Evolutionary conservation across 1,284 basidiomycete species (phyloP).

Genomic region (Xerocomus minutiporus): DNA sequence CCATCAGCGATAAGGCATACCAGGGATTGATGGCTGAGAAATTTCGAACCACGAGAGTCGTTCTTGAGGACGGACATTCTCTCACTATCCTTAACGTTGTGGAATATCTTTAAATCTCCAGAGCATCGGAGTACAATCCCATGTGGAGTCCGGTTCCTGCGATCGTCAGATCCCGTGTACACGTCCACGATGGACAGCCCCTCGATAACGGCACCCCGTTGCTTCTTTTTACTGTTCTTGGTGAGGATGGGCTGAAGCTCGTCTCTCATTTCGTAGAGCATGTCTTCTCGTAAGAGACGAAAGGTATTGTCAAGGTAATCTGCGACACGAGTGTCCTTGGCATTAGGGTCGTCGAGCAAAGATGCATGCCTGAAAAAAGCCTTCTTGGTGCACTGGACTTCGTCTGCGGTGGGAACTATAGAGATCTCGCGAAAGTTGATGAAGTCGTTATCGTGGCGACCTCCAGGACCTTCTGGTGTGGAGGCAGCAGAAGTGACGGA

Average conservation of each 20-base stretch:
- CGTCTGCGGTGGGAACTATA: conserved; percentile 57
- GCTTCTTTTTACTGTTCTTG: conserved; percentile 45
- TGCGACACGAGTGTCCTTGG: conserved; percentile 35
- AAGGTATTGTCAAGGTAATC: conserved; percentile 62
- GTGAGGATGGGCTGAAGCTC: conserved; percentile 45
- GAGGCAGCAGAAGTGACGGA: conserved; percentile 18
- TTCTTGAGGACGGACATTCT: conserved; percentile 38
- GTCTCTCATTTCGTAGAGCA: conserved; percentile 60
- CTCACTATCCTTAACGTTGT: conserved; percentile 30
- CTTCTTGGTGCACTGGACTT: conserved; percentile 41
- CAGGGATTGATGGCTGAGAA: conserved; percentile 49
- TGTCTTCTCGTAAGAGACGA: conserved; percentile 60
- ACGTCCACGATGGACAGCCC: conserved; percentile 38
- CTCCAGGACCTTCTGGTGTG: conserved; percentile 42
- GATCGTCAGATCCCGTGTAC: conserved; percentile 34
- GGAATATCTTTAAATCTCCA: conserved; percentile 42
- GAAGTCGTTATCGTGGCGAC: conserved; percentile 65
- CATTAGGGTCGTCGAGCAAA: conserved; percentile 41
- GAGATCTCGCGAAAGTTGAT: conserved; percentile 52
- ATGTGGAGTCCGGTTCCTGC: conserved; percentile 41
- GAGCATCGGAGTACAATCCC: conserved; percentile 43
- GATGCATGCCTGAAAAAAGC: conserved; percentile 46
- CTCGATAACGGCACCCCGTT: conserved; percentile 41
- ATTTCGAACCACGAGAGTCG: conserved; percentile 35
- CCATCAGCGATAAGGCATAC: conserved; percentile 47